phyloP scores from a whole-genome alignment of 176 grass and related monocot species.

The Rhynchospora breviuscula region DNA sequence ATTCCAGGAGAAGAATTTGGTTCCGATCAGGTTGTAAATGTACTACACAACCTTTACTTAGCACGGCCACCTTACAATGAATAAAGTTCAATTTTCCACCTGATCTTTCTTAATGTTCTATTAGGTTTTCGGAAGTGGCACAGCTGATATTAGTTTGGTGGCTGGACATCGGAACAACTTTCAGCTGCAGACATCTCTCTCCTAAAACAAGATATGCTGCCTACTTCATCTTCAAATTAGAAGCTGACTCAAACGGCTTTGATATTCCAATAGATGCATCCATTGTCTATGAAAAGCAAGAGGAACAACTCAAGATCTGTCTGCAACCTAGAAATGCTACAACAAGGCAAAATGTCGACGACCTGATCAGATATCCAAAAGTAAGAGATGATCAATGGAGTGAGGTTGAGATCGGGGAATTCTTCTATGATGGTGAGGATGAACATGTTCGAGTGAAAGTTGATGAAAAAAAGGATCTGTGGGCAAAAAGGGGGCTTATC shows the following conservation, averaged over 20 bases:
- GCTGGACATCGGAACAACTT: not conserved
- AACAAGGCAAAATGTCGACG: not conserved
- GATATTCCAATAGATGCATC: not conserved
- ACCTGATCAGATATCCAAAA: not conserved
- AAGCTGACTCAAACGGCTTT: not conserved
- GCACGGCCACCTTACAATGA: too few relatives aligned
- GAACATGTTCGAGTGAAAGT: not conserved
- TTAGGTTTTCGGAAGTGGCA: not conserved
- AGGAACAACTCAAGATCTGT: not conserved
- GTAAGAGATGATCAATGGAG: conserved; percentile 1
- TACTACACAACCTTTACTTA: too few relatives aligned
- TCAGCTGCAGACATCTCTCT: not conserved
- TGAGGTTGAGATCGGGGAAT: not conserved
- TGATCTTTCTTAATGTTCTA: not conserved
- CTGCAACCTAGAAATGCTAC: not conserved
- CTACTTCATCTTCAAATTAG: conserved; percentile 7
- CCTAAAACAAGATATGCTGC: not conserved
- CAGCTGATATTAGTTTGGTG: not conserved
- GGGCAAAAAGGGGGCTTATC: not conserved
- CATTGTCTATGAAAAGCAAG: not conserved
- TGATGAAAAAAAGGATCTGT: not conserved
- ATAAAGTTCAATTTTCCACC: too few relatives aligned
- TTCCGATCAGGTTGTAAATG: too few relatives aligned
- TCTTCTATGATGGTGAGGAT: not conserved
- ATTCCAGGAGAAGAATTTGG: too few relatives aligned